Percentiles rank a stretch among this genome's conserved stretches.
These are phyloP conservation scores for Blastobotrys raffinosifermentans DNA, from an alignment of 1,139 yeast species.

Conservation along the genomic window DNA sequence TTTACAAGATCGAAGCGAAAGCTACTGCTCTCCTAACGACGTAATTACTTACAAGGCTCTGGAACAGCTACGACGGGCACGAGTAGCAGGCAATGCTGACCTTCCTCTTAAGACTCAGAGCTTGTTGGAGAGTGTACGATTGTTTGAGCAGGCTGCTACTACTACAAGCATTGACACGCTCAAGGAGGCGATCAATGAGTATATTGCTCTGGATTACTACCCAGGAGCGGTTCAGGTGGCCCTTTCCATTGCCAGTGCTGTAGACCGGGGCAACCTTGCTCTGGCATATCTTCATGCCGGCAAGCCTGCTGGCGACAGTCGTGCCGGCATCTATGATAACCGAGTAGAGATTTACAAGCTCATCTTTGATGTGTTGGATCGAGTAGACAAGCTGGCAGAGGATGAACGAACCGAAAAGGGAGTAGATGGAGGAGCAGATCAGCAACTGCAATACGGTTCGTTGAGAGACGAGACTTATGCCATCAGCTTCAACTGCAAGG, in stretches of 20 bases:
- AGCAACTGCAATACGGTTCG: slow-evolving; percentile 18
- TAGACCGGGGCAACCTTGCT: slow-evolving; percentile 56
- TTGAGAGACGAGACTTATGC: slow-evolving; percentile 68
- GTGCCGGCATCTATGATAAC: slow-evolving; percentile 39
- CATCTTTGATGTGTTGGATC: slow-evolving; percentile 66
- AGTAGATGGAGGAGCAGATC: slow-evolving; percentile 10
- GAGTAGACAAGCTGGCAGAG: slow-evolving; percentile 63
- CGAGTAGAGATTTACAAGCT: slow-evolving; percentile 62
- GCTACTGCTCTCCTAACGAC: slow-evolving; percentile 91
- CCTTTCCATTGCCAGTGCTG: slow-evolving; percentile 65
- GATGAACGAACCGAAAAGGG: slow-evolving; percentile 37
- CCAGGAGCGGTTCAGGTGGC: slow-evolving; percentile 85
- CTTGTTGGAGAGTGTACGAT: slow-evolving; percentile 64
- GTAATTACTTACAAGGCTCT: slow-evolving; percentile 91
- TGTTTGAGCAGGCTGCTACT: slow-evolving; percentile 77
- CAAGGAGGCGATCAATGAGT: slow-evolving; percentile 71
- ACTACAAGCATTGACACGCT: slow-evolving; percentile 73
- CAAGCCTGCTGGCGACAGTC: slow-evolving; percentile 42
- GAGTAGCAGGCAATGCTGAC: slow-evolving; percentile 60
- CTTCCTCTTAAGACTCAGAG: slow-evolving; percentile 64
- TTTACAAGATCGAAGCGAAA: slow-evolving; percentile 87
- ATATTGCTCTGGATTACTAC: slow-evolving; percentile 70
- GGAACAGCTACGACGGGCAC: slow-evolving; percentile 85
- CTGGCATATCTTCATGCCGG: slow-evolving; percentile 50
- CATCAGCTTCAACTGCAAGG: slow-evolving; percentile 67